phyloP scores from a whole-genome alignment of 73 alveolate genomes.

The Diophrys appendiculata region DNA sequence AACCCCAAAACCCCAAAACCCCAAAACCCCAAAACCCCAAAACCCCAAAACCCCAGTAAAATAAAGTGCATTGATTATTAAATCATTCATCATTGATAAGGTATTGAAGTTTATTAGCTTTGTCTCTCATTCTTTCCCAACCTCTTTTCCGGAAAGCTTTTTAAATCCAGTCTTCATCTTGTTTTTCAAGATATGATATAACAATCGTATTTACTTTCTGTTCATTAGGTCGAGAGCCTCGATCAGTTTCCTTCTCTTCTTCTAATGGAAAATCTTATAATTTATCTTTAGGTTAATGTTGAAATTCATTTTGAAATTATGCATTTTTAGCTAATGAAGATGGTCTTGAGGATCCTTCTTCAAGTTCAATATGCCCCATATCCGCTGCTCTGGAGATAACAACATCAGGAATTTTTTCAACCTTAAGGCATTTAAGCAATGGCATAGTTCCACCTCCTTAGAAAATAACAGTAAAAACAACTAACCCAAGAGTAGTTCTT shows the following conservation, averaged over 20 bases:
- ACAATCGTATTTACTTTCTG: neutral
- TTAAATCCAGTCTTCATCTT: conserved; percentile 3
- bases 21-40: too few species aligned
- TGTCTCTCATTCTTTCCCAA: conserved; percentile 8
- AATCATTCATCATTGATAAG: too few species aligned
- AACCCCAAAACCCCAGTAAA: too few species aligned
- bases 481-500: conserved; percentile 30
- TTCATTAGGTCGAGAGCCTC: neutral
- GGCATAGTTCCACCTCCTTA: conserved; percentile 7
- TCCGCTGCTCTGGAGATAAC: neutral
- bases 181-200: neutral
- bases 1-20: too few species aligned
- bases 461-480: conserved; percentile 25
- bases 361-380: neutral
- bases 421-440: neutral
- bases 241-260: neutral
- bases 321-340: neutral
- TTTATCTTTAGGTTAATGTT: too few species aligned
- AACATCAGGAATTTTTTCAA: neutral
- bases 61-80: too few species aligned
- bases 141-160: conserved; percentile 14
- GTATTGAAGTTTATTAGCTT: neutral
- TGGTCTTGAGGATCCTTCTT: neutral
- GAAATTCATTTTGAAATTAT: neutral
- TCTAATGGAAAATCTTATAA: too few species aligned